A percentile compares a stretch with the other conserved stretches of the same genome.
Evolutionary conservation across 139 green algal species (phyloP).

Genomic region (Mesostigma viride): DNA sequence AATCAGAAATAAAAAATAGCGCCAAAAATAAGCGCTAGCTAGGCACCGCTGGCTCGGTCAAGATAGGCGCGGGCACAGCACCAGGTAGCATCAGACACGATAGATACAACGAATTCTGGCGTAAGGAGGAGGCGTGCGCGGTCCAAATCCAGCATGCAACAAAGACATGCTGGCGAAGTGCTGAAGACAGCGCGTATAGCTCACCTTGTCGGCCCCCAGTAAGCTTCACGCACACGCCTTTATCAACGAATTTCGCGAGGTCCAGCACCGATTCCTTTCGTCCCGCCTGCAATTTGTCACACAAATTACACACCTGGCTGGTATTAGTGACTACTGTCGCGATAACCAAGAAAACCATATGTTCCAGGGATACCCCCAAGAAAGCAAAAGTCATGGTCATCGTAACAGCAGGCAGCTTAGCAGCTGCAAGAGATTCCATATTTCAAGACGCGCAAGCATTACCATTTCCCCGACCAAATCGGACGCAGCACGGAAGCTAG

Average conservation of each 20-base stretch:
- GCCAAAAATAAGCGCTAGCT: background rate
- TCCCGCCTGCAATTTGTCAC: constrained; percentile 15
- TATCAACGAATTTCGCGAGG: constrained; percentile 88
- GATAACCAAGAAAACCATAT: no score
- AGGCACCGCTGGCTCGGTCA: background rate
- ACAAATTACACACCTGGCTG: no score
- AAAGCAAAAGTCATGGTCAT: no score
- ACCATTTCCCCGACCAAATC: no score
- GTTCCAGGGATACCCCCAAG: no score
- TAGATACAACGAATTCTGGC: background rate
- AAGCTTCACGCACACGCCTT: constrained; percentile 87
- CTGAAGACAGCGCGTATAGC: background rate
- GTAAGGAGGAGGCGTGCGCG: background rate
- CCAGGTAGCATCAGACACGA: background rate
- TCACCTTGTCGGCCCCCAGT: constrained; percentile 66
- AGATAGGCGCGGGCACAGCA: background rate
- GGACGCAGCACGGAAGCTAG: no score
- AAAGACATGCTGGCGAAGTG: background rate
- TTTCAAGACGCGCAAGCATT: no score
- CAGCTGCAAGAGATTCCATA: no score
- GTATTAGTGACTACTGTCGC: no score
- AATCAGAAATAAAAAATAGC: background rate
- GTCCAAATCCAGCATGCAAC: no score
- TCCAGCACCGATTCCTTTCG: constrained; percentile 90
- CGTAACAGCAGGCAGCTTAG: no score